Evolutionary conservation across 768 basidiomycete genomes (phyloP), one percentile per base, ranked within the genome.

Genomic region (Naganishia randhawae): DNA sequence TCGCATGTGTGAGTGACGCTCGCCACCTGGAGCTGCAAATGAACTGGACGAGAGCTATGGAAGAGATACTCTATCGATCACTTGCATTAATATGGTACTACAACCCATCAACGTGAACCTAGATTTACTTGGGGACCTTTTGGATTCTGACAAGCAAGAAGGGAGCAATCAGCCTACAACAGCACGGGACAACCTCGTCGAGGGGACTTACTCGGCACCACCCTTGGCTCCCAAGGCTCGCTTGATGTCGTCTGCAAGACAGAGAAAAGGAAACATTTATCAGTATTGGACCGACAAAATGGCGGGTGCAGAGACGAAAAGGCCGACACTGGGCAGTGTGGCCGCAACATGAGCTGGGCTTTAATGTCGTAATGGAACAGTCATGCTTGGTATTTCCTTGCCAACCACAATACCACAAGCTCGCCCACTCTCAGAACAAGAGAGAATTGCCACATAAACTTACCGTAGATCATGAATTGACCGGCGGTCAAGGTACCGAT

Each of bases 401-500:
- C n/a, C n/a, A n/a, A n/a, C n/a, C n/a, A n/a, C n/a, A n/a, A n/a
- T n/a, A n/a, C n/a, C n/a, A n/a, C n/a, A n/a, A n/a, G n/a, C n/a
- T n/a, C n/a, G n/a, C n/a, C n/a, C n/a, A n/a, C n/a, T n/a, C n/a
- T n/a, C n/a, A n/a, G n/a, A n/a, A n/a, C n/a, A n/a, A n/a, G n/a
- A n/a, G n/a, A n/a, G n/a, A n/a, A n/a, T n/a, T n/a, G n/a, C n/a
- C n/a, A n/a, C n/a, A n/a, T n/a, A n/a, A 29, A 75, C 74, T 74
- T 69, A 73, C 78, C 74, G 73, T 77, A 79, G 63, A 79, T 76
- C 65, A 75, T 77, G 72, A 79, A 82, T 76, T 82, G 82, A 71
- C 81, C 81, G 65, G 81, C 80, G 57, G 81, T 82, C 55, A 82
- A 75, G 51, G 81, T 81, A 75, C 81, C 81, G 70, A 82, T 81